Percentiles rank a stretch among this genome's conserved stretches.
phyloP scores from a whole-genome alignment of 163 green algal species.

The Chlamydomonas reinhardtii region DNA sequence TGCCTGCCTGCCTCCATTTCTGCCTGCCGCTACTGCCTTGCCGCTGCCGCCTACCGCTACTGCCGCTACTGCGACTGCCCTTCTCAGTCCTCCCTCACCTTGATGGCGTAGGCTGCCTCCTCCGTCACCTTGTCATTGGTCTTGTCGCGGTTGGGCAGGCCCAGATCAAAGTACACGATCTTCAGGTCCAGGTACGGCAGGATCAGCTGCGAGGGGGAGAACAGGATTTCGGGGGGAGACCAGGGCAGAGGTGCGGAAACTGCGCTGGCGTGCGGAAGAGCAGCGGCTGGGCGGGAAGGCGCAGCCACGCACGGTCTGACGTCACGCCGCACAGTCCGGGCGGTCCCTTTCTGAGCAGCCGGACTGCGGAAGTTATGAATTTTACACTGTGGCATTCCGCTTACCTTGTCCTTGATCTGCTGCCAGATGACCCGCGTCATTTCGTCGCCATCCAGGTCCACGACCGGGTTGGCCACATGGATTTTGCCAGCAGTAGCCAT shows the following conservation, averaged over 20 bases:
- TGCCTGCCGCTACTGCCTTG: too few species aligned
- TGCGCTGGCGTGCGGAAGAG: too few species aligned
- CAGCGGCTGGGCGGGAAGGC: not conserved
- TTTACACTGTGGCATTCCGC: too few species aligned
- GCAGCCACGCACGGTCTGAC: not conserved
- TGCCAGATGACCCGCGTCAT: constrained; percentile 97
- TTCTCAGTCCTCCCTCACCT: too few species aligned
- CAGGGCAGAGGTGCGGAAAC: too few species aligned
- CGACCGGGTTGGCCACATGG: constrained; percentile 88
- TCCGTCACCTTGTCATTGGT: constrained; percentile 92
- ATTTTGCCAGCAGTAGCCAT: constrained; percentile 72
- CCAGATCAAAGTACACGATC: constrained; percentile 96
- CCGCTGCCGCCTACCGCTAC: too few species aligned
- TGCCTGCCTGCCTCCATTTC: too few species aligned
- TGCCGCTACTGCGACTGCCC: too few species aligned
- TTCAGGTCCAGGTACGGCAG: constrained; percentile 95
- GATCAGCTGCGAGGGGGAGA: constrained; percentile 80
- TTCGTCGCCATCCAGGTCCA: constrained; percentile 94
- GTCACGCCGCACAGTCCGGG: too few species aligned
- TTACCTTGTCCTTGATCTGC: constrained; percentile 96
- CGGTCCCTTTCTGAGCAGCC: too few species aligned
- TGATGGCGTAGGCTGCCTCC: constrained; percentile 89
- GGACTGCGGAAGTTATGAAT: too few species aligned
- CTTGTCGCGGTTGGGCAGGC: constrained; percentile 85
- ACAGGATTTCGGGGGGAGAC: not conserved